Base-by-base conservation (phyloP, 2,329 filamentous ascomycete genomes). In the Nigrospora osmanthi region DNA sequence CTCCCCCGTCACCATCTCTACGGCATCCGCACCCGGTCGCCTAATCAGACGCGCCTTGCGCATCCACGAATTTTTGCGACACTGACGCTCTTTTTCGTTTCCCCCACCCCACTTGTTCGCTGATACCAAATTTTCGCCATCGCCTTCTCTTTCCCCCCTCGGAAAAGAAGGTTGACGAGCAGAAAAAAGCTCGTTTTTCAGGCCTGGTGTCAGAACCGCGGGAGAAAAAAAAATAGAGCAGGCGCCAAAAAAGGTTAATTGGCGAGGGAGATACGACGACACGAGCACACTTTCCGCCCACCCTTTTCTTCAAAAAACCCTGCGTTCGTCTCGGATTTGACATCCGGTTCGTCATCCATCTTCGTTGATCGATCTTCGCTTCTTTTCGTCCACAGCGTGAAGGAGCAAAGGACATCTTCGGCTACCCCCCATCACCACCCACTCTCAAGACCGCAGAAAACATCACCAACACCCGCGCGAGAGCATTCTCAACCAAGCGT, bases 401-500 rank as follows among this genome's bases (percentile, higher is more conserved):
- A 31, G 33, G 28, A n/a, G 15, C 28, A 34, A 16, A 23, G 32
- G 17, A 16, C 31, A 30, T 19, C 40, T 30, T 7, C 19, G 31
- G 40, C 40, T 28, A 35, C 16, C n/a, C n/a, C 10, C 23, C 40
- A 42, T 19, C 15, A 13, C 31, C 30, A 16, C 23, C 23, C 7
- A 28, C 23, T 38, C 19, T 15, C 36, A 38, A 32, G 15, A 4
- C 3, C 36, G 17, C 36, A 38, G 6, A 36, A 17, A 16, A 15
- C 23, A 17, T 35, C 35, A 28, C 14, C 32, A 41, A 14, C 30
- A 32, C 19, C 34, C 16, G 28, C 34, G 30, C 32, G 32, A 42
- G 14, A 33, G 40, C 34, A 42, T 28, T 36, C 33, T 33, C 16
- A 32, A 23, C 16, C 32, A 42, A 15, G 15, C 56, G 54, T 63